These are phyloP conservation scores for Xylaria sp. DNA, from an alignment of 2,329 filamentous ascomycete genomes.

Conservation along the genomic window DNA sequence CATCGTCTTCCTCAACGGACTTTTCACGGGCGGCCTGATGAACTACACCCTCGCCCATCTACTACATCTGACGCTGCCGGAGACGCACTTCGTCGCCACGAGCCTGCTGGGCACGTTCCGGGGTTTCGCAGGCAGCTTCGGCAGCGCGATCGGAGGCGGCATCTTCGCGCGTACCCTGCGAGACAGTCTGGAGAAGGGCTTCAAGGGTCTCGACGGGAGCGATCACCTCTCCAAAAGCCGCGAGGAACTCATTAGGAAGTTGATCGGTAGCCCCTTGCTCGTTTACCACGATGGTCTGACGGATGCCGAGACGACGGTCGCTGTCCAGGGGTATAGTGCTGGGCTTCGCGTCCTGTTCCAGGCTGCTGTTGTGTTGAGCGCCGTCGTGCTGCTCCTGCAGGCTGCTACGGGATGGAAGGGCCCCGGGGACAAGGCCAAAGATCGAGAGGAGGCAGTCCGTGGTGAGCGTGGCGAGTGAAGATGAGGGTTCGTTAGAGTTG, in stretches of 20 bases:
- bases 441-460: conserved; percentile 55
- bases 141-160: conserved; percentile 81
- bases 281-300: conserved; percentile 58
- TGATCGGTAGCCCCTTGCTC: conserved; percentile 62
- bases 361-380: conserved; percentile 56
- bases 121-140: conserved; percentile 83
- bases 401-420: conserved; percentile 63
- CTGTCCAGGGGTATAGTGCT: conserved; percentile 59
- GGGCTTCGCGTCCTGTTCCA: conserved; percentile 60
- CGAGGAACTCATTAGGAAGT: conserved; percentile 56
- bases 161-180: conserved; percentile 73
- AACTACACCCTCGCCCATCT: conserved; percentile 87
- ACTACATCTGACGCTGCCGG: conserved; percentile 73
- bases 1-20: conserved; percentile 74
- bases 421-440: conserved; percentile 59
- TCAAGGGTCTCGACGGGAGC: conserved; percentile 58
- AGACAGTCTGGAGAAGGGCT: conserved; percentile 65
- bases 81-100: conserved; percentile 78
- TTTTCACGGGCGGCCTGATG: conserved; percentile 75
- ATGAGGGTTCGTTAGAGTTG: no score
- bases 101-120: conserved; percentile 82
- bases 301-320: conserved; percentile 56
- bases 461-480: conserved; percentile 6
- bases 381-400: conserved; percentile 59
- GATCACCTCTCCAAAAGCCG: conserved; percentile 46